Percentiles rank a stretch among this genome's conserved stretches.
Evolutionary conservation across 495 filamentous ascomycete genomes (phyloP).

Genomic region (Tirmania nivea): DNA sequence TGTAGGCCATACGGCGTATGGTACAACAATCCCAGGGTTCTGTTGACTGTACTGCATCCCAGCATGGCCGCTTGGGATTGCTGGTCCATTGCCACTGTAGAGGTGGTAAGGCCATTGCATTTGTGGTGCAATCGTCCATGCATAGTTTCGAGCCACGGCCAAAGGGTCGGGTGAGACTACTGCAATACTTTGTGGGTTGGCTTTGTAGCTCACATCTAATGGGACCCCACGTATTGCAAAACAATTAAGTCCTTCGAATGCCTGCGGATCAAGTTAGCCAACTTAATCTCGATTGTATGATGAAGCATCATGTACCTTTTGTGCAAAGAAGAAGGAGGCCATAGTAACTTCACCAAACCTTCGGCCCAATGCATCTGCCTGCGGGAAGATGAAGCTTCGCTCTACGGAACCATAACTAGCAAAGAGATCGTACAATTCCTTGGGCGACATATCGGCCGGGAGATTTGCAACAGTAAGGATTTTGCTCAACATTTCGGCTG

Average conservation of each 20-base stretch:
- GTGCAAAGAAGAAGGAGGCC: constrained; percentile 13
- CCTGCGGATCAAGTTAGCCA: constrained; percentile 2
- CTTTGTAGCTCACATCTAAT: constrained; percentile 14
- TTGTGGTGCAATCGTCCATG: background rate
- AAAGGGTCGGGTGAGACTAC: constrained; percentile 2
- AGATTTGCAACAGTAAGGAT: constrained; percentile 14
- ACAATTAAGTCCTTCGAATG: constrained; percentile 13
- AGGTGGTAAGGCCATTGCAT: background rate
- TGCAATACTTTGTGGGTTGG: constrained; percentile 2
- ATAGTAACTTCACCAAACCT: constrained; percentile 18
- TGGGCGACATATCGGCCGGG: constrained; percentile 17
- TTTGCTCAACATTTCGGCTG: background rate
- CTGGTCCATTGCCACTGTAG: background rate
- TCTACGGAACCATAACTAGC: constrained; percentile 11
- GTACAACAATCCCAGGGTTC: background rate
- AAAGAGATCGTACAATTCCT: constrained; percentile 16
- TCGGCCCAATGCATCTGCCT: constrained; percentile 9
- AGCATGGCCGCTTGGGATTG: background rate
- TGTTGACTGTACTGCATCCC: background rate
- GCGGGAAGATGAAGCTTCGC: constrained; percentile 16
- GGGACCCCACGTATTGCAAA: constrained; percentile 8
- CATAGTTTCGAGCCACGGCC: constrained; percentile 3
- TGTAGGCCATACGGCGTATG: background rate
- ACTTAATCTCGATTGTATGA: background rate
- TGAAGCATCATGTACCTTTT: constrained; percentile 10